These are phyloP conservation scores for Colletotrichum sublineola DNA, from an alignment of 2,329 filamentous ascomycete species.

Conservation along the genomic window DNA sequence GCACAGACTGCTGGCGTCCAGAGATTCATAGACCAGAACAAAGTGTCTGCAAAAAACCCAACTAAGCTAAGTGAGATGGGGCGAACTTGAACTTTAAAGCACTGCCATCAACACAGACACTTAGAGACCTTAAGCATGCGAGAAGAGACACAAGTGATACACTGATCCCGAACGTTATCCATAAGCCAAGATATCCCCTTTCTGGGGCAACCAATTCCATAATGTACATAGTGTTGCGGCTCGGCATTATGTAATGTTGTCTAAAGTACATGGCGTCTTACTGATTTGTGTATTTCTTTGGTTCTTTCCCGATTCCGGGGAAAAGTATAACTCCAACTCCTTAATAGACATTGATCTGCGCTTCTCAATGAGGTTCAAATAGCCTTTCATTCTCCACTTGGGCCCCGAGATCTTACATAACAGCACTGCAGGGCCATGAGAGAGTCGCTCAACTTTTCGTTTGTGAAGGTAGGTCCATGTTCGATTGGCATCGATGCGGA, in stretches of 20 bases:
- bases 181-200: neutral
- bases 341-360: neutral
- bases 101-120: neutral
- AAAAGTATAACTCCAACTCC: no score
- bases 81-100: neutral
- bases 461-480: neutral
- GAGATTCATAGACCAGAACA: neutral
- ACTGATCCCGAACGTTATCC: neutral
- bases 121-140: neutral
- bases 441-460: neutral
- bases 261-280: neutral
- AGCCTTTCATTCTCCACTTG: neutral
- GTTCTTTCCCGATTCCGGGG: neutral
- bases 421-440: neutral
- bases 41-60: neutral
- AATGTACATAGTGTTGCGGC: neutral
- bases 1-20: neutral
- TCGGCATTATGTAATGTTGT: no score
- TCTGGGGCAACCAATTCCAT: no score
- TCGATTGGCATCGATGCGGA: neutral
- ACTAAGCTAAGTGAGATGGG: neutral
- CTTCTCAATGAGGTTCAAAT: neutral
- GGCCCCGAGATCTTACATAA: neutral
- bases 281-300: neutral
- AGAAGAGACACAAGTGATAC: neutral